Percentiles rank a stretch among this genome's conserved stretches.
phyloP scores from a whole-genome alignment of 352 stramenopile species.

The Globisporangium acanthophoron region DNA sequence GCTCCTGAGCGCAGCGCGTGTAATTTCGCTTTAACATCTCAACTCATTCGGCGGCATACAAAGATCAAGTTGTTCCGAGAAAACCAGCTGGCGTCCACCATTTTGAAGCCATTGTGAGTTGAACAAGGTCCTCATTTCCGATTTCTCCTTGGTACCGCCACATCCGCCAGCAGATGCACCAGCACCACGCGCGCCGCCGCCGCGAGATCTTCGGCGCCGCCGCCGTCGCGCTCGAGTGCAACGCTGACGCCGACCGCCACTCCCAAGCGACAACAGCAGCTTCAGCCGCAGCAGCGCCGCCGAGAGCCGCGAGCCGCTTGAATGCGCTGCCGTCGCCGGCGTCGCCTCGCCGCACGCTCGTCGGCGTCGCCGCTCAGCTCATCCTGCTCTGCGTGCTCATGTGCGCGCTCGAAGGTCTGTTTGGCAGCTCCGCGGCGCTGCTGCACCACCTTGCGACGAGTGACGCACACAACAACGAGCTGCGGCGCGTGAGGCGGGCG shows the following conservation, averaged over 20 bases:
- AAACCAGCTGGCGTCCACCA: too few species aligned
- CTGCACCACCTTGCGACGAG: not conserved
- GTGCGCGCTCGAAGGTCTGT: constrained; percentile 1
- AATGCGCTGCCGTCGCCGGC: not conserved
- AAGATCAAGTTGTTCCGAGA: too few species aligned
- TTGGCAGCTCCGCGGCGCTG: not conserved
- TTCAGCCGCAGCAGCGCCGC: not conserved
- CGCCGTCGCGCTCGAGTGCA: not conserved
- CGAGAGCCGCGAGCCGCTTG: not conserved
- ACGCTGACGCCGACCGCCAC: not conserved
- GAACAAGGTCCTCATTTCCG: too few species aligned
- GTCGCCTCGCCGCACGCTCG: not conserved
- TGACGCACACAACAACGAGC: not conserved
- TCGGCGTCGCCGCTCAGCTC: constrained; percentile 2
- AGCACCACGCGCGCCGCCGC: not conserved
- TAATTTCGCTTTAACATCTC: too few species aligned
- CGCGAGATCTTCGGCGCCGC: not conserved
- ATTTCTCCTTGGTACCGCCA: not conserved
- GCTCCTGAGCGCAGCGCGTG: too few species aligned
- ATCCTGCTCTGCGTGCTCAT: not conserved
- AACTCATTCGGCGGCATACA: too few species aligned
- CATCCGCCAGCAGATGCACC: too few species aligned
- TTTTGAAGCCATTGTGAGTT: too few species aligned
- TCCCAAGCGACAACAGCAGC: not conserved
- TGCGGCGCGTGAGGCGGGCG: not conserved